Evolutionary conservation across 2,329 filamentous ascomycete genomes (phyloP).

Genomic region (Colletotrichum lupini): DNA sequence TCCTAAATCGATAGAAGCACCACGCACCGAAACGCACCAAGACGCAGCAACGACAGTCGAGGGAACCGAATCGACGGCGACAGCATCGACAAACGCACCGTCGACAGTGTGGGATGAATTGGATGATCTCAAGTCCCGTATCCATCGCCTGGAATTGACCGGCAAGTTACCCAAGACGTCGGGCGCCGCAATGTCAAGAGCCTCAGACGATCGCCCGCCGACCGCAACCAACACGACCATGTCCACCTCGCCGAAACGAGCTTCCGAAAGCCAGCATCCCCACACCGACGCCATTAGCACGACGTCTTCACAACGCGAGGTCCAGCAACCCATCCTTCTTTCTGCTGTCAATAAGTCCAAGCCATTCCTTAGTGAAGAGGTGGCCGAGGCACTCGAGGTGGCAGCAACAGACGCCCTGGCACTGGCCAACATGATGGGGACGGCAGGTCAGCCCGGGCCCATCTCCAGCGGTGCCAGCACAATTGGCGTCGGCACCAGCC

Average conservation of each 20-base stretch:
- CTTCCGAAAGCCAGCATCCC: slow-evolving; percentile 60
- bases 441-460: slow-evolving; percentile 73
- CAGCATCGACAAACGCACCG: slow-evolving; percentile 85
- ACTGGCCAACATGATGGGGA: slow-evolving; percentile 82
- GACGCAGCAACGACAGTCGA: slow-evolving; percentile 61
- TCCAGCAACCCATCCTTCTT: slow-evolving; percentile 79
- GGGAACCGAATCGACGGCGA: slow-evolving; percentile 86
- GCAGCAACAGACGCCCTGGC: slow-evolving; percentile 84
- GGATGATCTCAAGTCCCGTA: slow-evolving; percentile 93
- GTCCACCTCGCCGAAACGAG: slow-evolving; percentile 87
- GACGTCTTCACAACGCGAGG: slow-evolving; percentile 61
- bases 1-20: slow-evolving; percentile 53
- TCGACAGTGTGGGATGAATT: slow-evolving; percentile 98
- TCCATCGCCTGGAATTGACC: slow-evolving; percentile 88
- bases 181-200: slow-evolving; percentile 79
- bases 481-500: slow-evolving; percentile 63
- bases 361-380: slow-evolving; percentile 72
- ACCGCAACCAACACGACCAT: slow-evolving; percentile 95
- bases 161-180: slow-evolving; percentile 88
- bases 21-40: slow-evolving; percentile 47
- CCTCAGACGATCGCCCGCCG: slow-evolving; percentile 82
- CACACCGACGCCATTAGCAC: slow-evolving; percentile 57
- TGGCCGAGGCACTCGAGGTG: slow-evolving; percentile 83
- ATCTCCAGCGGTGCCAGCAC: slow-evolving; percentile 75
- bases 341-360: slow-evolving; percentile 85